Evolutionary conservation across 305 asterid genomes (phyloP).

Genomic region (Solanum hybrid): DNA sequence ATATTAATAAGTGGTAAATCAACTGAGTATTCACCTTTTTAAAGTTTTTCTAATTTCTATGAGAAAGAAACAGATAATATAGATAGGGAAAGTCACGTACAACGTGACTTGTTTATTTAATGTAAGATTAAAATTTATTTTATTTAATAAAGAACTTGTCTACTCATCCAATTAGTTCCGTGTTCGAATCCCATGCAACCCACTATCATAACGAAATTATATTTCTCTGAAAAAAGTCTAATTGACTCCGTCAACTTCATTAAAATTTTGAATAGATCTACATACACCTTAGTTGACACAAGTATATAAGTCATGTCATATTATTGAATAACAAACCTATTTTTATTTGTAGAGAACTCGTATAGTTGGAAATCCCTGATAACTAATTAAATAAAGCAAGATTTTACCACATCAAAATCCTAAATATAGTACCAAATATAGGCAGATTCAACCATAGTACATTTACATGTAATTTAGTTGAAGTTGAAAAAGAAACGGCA

Average conservation of each 20-base stretch:
- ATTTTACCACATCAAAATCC: background rate
- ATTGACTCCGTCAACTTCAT: background rate
- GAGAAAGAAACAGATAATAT: background rate
- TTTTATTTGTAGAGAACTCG: background rate
- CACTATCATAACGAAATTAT: background rate
- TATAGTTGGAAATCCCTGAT: background rate
- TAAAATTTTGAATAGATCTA: background rate
- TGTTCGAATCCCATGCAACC: background rate
- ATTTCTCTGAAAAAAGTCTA: background rate
- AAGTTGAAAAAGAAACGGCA: background rate
- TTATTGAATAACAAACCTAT: background rate
- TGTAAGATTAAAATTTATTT: background rate
- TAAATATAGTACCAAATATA: background rate
- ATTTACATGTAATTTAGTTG: background rate
- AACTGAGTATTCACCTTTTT: background rate
- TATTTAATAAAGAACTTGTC: background rate
- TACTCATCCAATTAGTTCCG: background rate
- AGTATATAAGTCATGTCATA: background rate
- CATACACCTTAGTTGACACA: background rate
- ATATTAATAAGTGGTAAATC: background rate
- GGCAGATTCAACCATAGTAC: background rate
- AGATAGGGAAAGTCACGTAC: background rate
- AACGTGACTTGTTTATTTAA: background rate
- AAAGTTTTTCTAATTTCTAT: background rate
- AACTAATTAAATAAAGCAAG: background rate